Evolutionary conservation across 768 basidiomycete genomes (phyloP), one percentile per base, ranked within the genome.

Genomic region (Kwoniella shandongensis): DNA sequence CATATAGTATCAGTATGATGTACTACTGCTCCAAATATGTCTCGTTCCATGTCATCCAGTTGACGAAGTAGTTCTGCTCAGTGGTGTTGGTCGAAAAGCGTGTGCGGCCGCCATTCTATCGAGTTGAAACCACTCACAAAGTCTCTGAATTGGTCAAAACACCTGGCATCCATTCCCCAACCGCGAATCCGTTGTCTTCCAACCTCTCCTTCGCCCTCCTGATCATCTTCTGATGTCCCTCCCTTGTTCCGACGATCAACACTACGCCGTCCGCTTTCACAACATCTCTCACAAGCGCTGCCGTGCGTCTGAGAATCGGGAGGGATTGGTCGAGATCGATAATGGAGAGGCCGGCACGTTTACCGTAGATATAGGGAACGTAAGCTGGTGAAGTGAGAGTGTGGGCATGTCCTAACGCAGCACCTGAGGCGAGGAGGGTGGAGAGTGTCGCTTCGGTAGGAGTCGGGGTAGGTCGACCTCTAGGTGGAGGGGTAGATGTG

Each of bases 311-410:
- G 22, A 99, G 82, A 60, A 91, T 85, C 4, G 93, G 91, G 4
- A 98, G 80, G 0, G 96, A 96, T 66, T 88, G 87, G 74, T 98
- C 92, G 26, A 98, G 83, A 78, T 98, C 91, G 75, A 98, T 97
- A 76, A 97, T 82, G 45, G 90, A 89, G 65, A 97, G 82, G 13
- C 88, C 89, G 41, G 90, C 84, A 53, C 96, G 89, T 15, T 84
- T 84, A 59, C 93, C 96, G 73, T 96, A 97, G 32, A 93, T 86
- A 75, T 92, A 94, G 27, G 93, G 89, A 67, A 91, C 92, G 74
- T 89, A 88, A 26, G 90, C 86, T 75, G 91, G 89, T 81, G 93
- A 86, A 64, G 90, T 83, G 4, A 85, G 81, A 2, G 70, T 57
- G 36, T 83, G 82, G 30, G 88, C 83, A 74, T 98, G 93, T 6